Evolutionary conservation across 2,329 filamentous ascomycete species (phyloP), one percentile per base, ranked within the genome.

Genomic region (Gnomoniopsis smithogilvyi): DNA sequence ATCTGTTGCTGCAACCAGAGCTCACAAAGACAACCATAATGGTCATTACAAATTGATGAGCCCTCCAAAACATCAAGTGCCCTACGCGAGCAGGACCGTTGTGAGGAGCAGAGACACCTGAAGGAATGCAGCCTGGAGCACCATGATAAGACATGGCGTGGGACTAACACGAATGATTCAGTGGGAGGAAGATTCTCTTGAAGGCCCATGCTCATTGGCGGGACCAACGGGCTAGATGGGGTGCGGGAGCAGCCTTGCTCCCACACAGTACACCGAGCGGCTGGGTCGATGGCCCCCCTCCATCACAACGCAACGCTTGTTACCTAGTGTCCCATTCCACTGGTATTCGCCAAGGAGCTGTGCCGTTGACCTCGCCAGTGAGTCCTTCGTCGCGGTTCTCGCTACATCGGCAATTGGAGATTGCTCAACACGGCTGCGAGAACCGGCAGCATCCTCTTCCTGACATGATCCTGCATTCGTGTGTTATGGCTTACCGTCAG

Each of bases 271-370:
- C 38, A 49, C 49, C 51, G 49, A 51, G 48, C 46, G 55, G 50
- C 57, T 59, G 48, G 51, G 56, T 51, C 48, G 34, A 36, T 55
- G 51, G 46, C 26, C 38, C 48, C 53, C 51, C 34, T 52, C 26
- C 26, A 21, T 54, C 38, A 48, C 41, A 33, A 26, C 24, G 45
- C 52, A 54, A 54, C 51, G 41, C 56, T 46, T 46, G 33, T 21
- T 41, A 41, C 46, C 52, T 61, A 58, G 56, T 46, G 59, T 59
- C 43, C 59, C 59, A 58, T 49, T 34, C 56, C 51, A 54, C 48
- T 59, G 59, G 59, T 56, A 47, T 54, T 52, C 41, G 59, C 46
- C 52, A 52, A 61, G 55, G 51, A 50, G 21, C 21, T 30, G 4
- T 24, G 24, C 43, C 48, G 52, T 47, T 34, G 3, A 19, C n/a